These are phyloP conservation scores for Fibroporia radiculosa DNA, from an alignment of 768 basidiomycete genomes.

Conservation along the genomic window DNA sequence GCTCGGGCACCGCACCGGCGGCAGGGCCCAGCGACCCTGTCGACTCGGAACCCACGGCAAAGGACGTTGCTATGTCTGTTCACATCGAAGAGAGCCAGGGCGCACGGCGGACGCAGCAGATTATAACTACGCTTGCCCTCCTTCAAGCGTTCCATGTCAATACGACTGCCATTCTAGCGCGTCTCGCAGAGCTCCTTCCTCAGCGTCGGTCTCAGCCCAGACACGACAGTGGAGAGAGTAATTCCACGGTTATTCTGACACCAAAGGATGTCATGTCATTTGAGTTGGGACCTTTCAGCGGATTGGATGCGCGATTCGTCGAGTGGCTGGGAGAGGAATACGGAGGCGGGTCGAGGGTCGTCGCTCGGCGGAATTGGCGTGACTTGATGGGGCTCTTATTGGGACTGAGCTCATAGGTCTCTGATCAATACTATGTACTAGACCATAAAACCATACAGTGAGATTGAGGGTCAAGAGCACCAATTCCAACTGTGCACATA, in stretches of 20 bases:
- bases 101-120: conserved; percentile 24
- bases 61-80: not conserved
- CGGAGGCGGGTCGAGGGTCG: conserved; percentile 33
- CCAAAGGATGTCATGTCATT: conserved; percentile 61
- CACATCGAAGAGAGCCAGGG: not conserved
- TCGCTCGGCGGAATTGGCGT: conserved; percentile 39
- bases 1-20: conserved; percentile 7
- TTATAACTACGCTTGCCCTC: conserved; percentile 46
- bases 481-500: no score
- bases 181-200: conserved; percentile 35
- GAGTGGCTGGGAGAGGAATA: conserved; percentile 74
- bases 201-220: conserved; percentile 58
- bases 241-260: conserved; percentile 35
- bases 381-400: conserved; percentile 38
- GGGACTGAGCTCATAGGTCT: no score
- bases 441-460: no score
- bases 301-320: conserved; percentile 62
- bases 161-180: conserved; percentile 16
- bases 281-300: conserved; percentile 68
- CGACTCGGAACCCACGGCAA: not conserved
- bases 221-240: conserved; percentile 19
- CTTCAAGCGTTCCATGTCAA: conserved; percentile 56
- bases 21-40: conserved; percentile 7
- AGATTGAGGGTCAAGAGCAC: no score
- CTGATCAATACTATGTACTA: no score